Evolutionary conservation across 352 stramenopile species (phyloP).

Genomic region (Globisporangium alternatum): DNA sequence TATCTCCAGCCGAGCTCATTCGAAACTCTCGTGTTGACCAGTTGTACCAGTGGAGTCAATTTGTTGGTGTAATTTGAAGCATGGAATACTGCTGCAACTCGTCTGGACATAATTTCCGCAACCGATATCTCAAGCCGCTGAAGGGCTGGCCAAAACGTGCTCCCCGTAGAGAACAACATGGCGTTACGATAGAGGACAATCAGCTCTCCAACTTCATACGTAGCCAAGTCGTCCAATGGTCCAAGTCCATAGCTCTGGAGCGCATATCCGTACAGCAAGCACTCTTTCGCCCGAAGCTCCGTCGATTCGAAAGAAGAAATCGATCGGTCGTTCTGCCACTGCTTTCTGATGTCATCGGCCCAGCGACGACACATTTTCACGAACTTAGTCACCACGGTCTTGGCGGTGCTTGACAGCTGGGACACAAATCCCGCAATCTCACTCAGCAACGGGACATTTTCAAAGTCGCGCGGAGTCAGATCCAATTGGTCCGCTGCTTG

Average conservation of each 20-base stretch:
- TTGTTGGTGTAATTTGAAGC: constrained; percentile 3
- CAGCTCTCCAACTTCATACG: constrained; percentile 36
- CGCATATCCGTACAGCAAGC: constrained; percentile 43
- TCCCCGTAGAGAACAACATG: constrained; percentile 10
- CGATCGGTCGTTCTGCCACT: constrained; percentile 7
- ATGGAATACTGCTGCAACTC: constrained; percentile 10
- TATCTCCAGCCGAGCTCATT: constrained; percentile 23
- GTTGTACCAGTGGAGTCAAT: constrained; percentile 25
- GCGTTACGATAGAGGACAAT: constrained; percentile 45
- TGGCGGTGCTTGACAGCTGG: not conserved
- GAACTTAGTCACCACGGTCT: not conserved
- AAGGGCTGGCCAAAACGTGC: constrained; percentile 1
- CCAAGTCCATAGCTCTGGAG: constrained; percentile 30
- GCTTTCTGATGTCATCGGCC: constrained; percentile 3
- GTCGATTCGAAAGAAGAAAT: constrained; percentile 10
- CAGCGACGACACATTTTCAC: constrained; percentile 12
- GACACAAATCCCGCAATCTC: constrained; percentile 10
- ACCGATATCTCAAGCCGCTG: constrained; percentile 14
- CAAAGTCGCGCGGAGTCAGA: constrained; percentile 11
- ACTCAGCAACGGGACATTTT: constrained; percentile 9
- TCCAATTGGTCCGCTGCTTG: constrained; percentile 2
- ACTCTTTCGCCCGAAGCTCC: constrained; percentile 28
- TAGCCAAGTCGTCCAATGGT: not conserved
- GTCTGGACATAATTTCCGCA: constrained; percentile 32
- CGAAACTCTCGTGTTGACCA: constrained; percentile 25